Evolutionary conservation across 2,329 filamentous ascomycete species (phyloP).

Genomic region (Alternaria consortialis): DNA sequence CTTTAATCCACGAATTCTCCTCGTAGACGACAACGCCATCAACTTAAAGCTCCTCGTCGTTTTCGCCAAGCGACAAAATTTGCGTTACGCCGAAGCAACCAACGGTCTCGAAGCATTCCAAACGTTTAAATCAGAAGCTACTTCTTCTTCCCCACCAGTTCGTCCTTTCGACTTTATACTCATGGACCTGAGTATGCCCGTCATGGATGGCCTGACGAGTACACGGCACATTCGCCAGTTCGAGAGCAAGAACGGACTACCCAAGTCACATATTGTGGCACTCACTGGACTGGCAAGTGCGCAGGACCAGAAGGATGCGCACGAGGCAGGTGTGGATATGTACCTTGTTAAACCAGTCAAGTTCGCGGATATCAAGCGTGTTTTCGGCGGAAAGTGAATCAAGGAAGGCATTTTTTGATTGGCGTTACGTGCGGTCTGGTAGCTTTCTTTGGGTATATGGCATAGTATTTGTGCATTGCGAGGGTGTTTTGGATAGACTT

Average conservation of each 20-base stretch:
- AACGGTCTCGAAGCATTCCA: conserved; percentile 48
- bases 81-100: conserved; percentile 39
- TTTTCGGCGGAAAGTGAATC: conserved; percentile 29
- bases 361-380: conserved; percentile 44
- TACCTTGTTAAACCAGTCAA: conserved; percentile 53
- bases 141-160: conserved; percentile 20
- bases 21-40: conserved; percentile 49
- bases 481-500: conserved; percentile 4
- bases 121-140: conserved; percentile 32
- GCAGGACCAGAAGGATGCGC: conserved; percentile 46
- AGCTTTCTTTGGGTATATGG: neutral
- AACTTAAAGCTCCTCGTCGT: conserved; percentile 52
- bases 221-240: conserved; percentile 41
- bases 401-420: neutral
- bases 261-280: conserved; percentile 43
- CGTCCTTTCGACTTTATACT: conserved; percentile 44
- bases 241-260: conserved; percentile 34
- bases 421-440: neutral
- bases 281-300: conserved; percentile 50
- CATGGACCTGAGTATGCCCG: conserved; percentile 50
- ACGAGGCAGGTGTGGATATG: conserved; percentile 49
- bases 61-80: conserved; percentile 49
- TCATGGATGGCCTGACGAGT: conserved; percentile 53
- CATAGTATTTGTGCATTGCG: conserved; percentile 4
- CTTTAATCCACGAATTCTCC: conserved; percentile 42